Evolutionary conservation across 2,329 filamentous ascomycete genomes (phyloP).

Genomic region (Talaromyces sp.): DNA sequence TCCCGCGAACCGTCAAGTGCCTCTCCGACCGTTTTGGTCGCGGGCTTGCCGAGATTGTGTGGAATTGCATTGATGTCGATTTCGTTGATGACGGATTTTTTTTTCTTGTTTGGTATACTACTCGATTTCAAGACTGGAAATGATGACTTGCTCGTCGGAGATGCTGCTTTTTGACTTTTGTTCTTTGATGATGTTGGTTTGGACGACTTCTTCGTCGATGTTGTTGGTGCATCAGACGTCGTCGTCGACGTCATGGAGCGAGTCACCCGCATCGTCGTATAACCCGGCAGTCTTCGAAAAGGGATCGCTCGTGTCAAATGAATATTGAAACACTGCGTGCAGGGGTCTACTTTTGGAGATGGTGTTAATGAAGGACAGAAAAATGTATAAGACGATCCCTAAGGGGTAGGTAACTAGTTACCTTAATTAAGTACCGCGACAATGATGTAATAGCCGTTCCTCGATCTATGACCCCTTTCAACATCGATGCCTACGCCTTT

Average conservation of each 20-base stretch:
- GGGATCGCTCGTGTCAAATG: not conserved
- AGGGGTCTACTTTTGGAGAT: not conserved
- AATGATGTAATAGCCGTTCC: not conserved
- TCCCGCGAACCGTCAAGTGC: not conserved
- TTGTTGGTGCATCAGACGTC: constrained; percentile 31
- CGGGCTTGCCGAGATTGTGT: constrained; percentile 51
- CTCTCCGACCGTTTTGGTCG: not conserved
- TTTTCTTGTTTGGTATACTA: constrained; percentile 30
- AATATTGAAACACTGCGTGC: not conserved
- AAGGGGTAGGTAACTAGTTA: not conserved
- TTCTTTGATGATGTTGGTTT: not conserved
- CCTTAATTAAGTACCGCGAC: not conserved
- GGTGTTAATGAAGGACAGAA: not conserved
- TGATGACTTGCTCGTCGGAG: constrained; percentile 2
- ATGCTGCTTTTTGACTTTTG: not conserved
- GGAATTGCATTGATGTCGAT: constrained; percentile 47
- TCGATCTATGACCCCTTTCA: not conserved
- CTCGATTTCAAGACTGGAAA: constrained; percentile 4
- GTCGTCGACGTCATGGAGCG: constrained; percentile 26
- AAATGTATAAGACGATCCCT: not conserved
- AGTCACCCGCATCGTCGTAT: constrained; percentile 22
- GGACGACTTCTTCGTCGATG: constrained; percentile 21
- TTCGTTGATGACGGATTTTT: constrained; percentile 14
- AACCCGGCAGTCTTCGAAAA: not conserved
- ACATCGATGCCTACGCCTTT: not conserved